Evolutionary conservation across 306 rosid species (phyloP).

Genomic region (Glycyrrhiza uralensis): DNA sequence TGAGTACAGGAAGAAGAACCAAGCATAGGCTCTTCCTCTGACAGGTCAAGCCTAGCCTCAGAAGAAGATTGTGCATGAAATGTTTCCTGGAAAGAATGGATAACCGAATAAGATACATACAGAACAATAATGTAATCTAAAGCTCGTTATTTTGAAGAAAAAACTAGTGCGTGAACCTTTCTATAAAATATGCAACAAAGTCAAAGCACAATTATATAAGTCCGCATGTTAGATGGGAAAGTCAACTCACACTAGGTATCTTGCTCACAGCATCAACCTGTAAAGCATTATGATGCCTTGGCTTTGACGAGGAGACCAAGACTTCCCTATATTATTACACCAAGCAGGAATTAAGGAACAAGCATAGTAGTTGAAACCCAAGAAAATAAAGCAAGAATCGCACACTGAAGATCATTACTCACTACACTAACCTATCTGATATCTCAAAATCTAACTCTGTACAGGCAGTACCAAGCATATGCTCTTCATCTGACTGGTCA

Average conservation of each 20-base stretch:
- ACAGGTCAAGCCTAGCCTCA: conserved; percentile 14
- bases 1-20: conserved; percentile 3
- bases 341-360: neutral
- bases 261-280: conserved; percentile 38
- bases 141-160: neutral
- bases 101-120: neutral
- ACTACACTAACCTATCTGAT: conserved; percentile 56
- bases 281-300: conserved; percentile 42
- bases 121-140: neutral
- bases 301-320: conserved; percentile 39
- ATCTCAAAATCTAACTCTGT: conserved; percentile 28
- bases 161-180: conserved; percentile 5
- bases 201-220: neutral
- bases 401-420: neutral
- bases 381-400: neutral
- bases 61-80: conserved; percentile 11
- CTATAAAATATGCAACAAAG: neutral
- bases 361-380: neutral
- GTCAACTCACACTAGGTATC: conserved; percentile 32
- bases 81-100: conserved; percentile 29
- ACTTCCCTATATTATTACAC: conserved; percentile 48
- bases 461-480: conserved; percentile 16
- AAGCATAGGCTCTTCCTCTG: conserved; percentile 17
- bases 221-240: neutral
- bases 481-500: conserved; percentile 31